A percentile compares a stretch with the other conserved stretches of the same genome.
Conservation (phyloP, 2,329 filamentous ascomycete species). For the Cladosporium sp. region DNA sequence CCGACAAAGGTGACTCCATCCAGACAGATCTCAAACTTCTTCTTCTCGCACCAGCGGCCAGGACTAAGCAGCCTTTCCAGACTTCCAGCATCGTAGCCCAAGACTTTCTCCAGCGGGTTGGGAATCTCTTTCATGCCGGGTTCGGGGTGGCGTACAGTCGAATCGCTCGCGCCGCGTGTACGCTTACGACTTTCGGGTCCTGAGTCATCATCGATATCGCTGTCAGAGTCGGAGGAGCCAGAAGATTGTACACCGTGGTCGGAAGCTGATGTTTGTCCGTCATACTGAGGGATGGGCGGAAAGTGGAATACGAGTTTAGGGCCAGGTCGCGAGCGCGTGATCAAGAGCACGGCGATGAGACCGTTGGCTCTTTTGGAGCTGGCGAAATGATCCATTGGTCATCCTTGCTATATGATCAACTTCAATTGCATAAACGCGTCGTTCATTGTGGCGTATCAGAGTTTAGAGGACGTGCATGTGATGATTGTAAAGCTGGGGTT, state of each 20-base stretch:
- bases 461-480: background rate
- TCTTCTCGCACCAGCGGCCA: conserved; percentile 62
- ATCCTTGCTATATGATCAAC: conserved; percentile 1
- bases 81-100: conserved; percentile 55
- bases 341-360: conserved; percentile 70
- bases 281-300: conserved; percentile 38
- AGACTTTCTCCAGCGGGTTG: conserved; percentile 22
- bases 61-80: conserved; percentile 80
- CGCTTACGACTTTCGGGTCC: conserved; percentile 9
- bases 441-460: background rate
- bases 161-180: conserved; percentile 6
- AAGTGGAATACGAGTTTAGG: conserved; percentile 87
- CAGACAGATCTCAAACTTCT: conserved; percentile 83
- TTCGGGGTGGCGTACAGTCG: conserved; percentile 10
- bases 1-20: conserved; percentile 80
- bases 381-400: conserved; percentile 13
- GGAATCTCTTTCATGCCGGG: background rate
- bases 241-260: background rate
- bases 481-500: conserved; percentile 1
- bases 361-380: conserved; percentile 12
- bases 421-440: background rate
- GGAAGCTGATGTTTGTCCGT: background rate
- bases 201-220: background rate
- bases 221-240: background rate
- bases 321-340: conserved; percentile 75